phyloP scores from a whole-genome alignment of 768 basidiomycete genomes.

The Tylopilus intermedius region DNA sequence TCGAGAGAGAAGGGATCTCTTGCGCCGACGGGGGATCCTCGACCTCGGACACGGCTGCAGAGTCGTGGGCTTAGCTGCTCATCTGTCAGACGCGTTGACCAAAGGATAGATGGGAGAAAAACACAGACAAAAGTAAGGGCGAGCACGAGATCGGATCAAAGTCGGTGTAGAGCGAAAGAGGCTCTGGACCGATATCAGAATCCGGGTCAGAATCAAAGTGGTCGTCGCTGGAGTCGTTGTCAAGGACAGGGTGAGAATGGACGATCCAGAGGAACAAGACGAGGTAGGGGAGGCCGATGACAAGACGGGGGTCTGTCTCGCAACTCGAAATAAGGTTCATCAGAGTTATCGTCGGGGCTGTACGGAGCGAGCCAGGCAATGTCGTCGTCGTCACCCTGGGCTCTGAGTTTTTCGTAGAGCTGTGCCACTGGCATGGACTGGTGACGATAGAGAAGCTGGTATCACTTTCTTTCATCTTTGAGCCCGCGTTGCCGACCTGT shows the following conservation, averaged over 20 bases:
- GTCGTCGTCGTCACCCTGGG: slow-evolving; percentile 33
- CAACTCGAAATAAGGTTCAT: slow-evolving; percentile 21
- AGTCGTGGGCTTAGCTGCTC: slow-evolving; percentile 16
- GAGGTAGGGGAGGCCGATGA: slow-evolving; percentile 28
- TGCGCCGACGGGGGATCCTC: slow-evolving; percentile 11
- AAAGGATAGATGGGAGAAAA: background rate
- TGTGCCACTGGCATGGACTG: slow-evolving; percentile 35
- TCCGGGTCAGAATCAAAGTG: slow-evolving; percentile 28
- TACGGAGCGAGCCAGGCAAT: slow-evolving; percentile 34
- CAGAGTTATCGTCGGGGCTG: slow-evolving; percentile 30
- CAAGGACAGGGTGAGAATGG: slow-evolving; percentile 16
- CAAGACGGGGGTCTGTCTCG: slow-evolving; percentile 19
- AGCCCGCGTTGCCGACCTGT: slow-evolving; percentile 36
- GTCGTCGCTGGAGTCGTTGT: slow-evolving; percentile 24
- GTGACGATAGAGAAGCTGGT: slow-evolving; percentile 29
- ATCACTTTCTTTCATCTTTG: slow-evolving; percentile 36
- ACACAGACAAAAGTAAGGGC: slow-evolving; percentile 26
- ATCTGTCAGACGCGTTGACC: slow-evolving; percentile 13
- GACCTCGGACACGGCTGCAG: background rate
- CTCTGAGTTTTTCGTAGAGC: slow-evolving; percentile 32
- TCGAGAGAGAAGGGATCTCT: slow-evolving; percentile 3
- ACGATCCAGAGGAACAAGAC: slow-evolving; percentile 21
- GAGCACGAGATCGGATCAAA: slow-evolving; percentile 7
- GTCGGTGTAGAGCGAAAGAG: slow-evolving; percentile 12
- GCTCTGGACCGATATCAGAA: slow-evolving; percentile 26